Evolutionary conservation across 1,139 yeast species (phyloP).

Genomic region (Arxiozyma slooffiae): DNA sequence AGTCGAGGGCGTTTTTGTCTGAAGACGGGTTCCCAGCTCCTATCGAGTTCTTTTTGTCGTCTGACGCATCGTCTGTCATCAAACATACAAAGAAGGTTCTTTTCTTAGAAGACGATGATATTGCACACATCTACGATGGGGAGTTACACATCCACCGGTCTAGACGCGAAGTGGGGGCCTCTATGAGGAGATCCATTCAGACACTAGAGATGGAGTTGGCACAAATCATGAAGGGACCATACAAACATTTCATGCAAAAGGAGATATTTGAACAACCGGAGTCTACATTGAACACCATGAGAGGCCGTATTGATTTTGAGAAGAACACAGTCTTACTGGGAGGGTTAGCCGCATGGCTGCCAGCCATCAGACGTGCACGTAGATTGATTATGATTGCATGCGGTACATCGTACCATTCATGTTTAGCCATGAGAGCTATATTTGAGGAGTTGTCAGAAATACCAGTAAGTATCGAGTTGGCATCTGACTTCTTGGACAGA

Average conservation of each 20-base stretch:
- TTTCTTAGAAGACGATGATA: slow-evolving; percentile 94
- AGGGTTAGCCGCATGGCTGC: slow-evolving; percentile 76
- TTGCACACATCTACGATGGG: slow-evolving; percentile 96
- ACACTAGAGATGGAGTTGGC: slow-evolving; percentile 95
- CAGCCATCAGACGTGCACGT: slow-evolving; percentile 88
- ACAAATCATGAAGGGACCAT: slow-evolving; percentile 96
- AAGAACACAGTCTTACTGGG: slow-evolving; percentile 72
- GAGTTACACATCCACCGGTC: slow-evolving; percentile 98
- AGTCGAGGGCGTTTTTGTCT: slow-evolving; percentile 82
- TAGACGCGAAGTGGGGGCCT: slow-evolving; percentile 79
- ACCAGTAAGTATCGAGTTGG: slow-evolving; percentile 92
- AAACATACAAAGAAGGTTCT: slow-evolving; percentile 96
- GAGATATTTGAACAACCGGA: slow-evolving; percentile 99
- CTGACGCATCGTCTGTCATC: slow-evolving; percentile 96
- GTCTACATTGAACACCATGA: slow-evolving; percentile 95
- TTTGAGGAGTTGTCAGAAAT: slow-evolving; percentile 95
- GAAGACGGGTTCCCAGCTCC: slow-evolving; percentile 92
- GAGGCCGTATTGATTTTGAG: slow-evolving; percentile 95
- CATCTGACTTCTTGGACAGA: slow-evolving; percentile 95
- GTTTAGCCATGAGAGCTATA: slow-evolving; percentile 91
- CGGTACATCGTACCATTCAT: slow-evolving; percentile 98
- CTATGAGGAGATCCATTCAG: slow-evolving; percentile 90
- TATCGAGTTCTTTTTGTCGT: slow-evolving; percentile 89
- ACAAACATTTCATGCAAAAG: slow-evolving; percentile 95
- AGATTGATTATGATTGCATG: slow-evolving; percentile 98